Conservation (phyloP, 495 filamentous ascomycete genomes). For the Aspergillus saccharolyticus region DNA sequence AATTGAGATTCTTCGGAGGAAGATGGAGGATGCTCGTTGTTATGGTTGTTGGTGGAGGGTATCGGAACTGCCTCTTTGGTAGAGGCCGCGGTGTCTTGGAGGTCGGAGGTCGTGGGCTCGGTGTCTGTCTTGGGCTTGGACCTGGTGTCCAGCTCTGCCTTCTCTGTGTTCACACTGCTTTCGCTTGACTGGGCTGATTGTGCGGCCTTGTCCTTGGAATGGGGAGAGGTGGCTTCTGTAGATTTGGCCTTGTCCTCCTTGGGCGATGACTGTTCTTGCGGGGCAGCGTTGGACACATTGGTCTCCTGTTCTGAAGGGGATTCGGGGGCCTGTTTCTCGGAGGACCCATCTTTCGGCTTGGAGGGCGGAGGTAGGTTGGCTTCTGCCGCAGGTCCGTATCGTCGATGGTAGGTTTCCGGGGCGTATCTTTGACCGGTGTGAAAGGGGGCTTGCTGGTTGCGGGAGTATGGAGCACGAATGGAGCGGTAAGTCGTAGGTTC, state of each 20-base stretch:
- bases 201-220: constrained; percentile 8
- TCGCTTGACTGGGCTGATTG: constrained; percentile 17
- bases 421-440: constrained; percentile 35
- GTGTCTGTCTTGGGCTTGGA: constrained; percentile 10
- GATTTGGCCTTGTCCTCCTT: not conserved
- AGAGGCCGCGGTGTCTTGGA: not conserved
- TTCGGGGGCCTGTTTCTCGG: constrained; percentile 18
- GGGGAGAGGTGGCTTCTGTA: not conserved
- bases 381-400: constrained; percentile 49
- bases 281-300: constrained; percentile 7
- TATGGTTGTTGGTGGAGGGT: not conserved
- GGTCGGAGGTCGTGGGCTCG: not conserved
- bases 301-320: constrained; percentile 20
- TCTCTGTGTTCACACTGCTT: constrained; percentile 11
- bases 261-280: constrained; percentile 15
- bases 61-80: not conserved
- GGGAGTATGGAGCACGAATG: constrained; percentile 20
- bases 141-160: constrained; percentile 20
- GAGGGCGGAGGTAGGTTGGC: constrained; percentile 38
- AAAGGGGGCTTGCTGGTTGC: constrained; percentile 26
- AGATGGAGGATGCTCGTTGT: constrained; percentile 15
- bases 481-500: constrained; percentile 31
- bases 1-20: constrained; percentile 25
- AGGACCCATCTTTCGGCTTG: constrained; percentile 21
- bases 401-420: constrained; percentile 43